These are phyloP conservation scores for Cytospora schulzeri DNA, from an alignment of 2,329 filamentous ascomycete genomes.

Conservation along the genomic window DNA sequence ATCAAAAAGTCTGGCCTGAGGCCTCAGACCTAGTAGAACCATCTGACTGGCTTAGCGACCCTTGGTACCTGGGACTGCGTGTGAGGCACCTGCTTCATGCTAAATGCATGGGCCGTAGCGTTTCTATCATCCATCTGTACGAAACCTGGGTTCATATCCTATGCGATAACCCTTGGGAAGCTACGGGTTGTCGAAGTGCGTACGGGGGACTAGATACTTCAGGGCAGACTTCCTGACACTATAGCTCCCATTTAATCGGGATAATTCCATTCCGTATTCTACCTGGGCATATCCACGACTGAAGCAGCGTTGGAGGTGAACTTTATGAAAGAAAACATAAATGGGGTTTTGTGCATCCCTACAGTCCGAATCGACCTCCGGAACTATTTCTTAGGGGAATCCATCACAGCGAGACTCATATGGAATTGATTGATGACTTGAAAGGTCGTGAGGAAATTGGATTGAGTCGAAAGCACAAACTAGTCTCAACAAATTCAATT, in stretches of 20 bases:
- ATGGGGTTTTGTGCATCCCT: too few relatives aligned
- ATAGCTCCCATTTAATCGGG: constrained; percentile 20
- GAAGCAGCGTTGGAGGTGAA: background rate
- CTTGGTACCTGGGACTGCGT: background rate
- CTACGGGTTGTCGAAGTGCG: constrained; percentile 34
- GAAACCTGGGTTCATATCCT: constrained; percentile 1
- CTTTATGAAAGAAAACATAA: too few relatives aligned
- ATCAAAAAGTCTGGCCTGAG: background rate
- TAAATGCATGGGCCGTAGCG: background rate
- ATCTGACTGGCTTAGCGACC: background rate
- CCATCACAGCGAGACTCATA: too few relatives aligned
- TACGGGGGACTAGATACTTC: constrained; percentile 28
- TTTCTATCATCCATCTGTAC: constrained; percentile 1
- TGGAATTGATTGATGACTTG: too few relatives aligned
- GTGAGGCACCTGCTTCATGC: constrained; percentile 4
- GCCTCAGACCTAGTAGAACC: background rate
- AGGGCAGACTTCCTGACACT: constrained; percentile 30
- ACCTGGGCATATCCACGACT: background rate
- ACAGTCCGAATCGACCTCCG: too few relatives aligned
- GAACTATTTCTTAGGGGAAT: too few relatives aligned
- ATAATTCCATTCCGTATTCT: too few relatives aligned
- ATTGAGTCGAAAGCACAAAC: too few relatives aligned
- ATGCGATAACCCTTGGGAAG: constrained; percentile 31
- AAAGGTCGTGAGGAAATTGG: too few relatives aligned
- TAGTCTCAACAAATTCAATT: too few relatives aligned